Evolutionary conservation across 179 eudicot genomes (phyloP).

Genomic region (Vitellaria paradoxa): DNA sequence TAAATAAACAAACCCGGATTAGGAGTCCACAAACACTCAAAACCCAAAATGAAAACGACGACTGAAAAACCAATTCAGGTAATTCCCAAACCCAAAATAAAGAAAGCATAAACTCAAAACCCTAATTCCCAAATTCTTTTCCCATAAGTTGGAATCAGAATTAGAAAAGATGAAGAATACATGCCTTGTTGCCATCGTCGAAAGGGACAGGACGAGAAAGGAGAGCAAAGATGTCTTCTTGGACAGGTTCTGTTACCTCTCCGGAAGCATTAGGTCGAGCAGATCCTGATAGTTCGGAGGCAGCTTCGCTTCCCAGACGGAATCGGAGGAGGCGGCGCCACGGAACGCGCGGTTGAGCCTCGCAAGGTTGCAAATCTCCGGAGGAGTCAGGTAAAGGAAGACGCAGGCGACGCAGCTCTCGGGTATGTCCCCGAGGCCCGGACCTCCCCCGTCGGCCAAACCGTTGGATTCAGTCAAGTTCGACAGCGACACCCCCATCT

Average conservation of each 20-base stretch:
- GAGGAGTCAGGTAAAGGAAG: constrained; percentile 75
- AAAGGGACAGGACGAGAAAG: constrained; percentile 59
- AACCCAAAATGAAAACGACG: neutral
- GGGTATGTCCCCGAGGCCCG: constrained; percentile 90
- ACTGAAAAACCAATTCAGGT: neutral
- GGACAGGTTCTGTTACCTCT: constrained; percentile 30
- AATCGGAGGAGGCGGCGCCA: constrained; percentile 86
- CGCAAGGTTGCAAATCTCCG: constrained; percentile 92
- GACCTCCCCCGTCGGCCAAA: constrained; percentile 25
- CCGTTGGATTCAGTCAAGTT: constrained; percentile 50
- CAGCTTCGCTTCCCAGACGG: constrained; percentile 83
- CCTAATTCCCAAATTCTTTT: neutral
- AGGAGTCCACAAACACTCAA: neutral
- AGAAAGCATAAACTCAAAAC: neutral
- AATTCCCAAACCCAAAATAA: neutral
- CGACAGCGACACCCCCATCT: constrained; percentile 91
- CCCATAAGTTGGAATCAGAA: neutral
- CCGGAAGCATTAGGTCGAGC: constrained; percentile 46
- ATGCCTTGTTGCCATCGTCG: constrained; percentile 69
- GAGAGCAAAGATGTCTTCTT: constrained; percentile 74
- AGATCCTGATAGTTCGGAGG: constrained; percentile 64
- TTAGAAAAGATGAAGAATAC: constrained; percentile 1
- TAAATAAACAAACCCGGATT: neutral
- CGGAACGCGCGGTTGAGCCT: constrained; percentile 92
- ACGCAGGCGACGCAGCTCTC: constrained; percentile 94